Percentiles rank a stretch among this genome's conserved stretches.
phyloP scores from a whole-genome alignment of 78 protist species.

The Cavenderia fasciculata region DNA sequence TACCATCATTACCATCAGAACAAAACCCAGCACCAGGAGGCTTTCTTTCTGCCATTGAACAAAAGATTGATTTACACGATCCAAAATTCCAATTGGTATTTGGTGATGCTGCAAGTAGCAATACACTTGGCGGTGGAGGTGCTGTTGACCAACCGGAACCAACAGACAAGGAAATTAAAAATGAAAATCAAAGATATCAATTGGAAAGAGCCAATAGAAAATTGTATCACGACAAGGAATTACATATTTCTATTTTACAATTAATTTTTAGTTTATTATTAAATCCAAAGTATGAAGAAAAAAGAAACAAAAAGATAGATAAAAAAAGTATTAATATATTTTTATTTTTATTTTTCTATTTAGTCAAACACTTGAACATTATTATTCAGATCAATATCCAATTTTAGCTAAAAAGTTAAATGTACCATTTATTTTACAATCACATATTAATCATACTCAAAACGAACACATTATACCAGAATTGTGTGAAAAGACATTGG shows the following conservation, averaged over 20 bases:
- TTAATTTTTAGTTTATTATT: constrained; percentile 71
- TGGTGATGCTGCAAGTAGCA: constrained; percentile 16
- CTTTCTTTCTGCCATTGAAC: constrained; percentile 30
- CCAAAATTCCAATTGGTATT: constrained; percentile 65
- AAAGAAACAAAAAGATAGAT: neutral
- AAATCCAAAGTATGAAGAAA: constrained; percentile 25
- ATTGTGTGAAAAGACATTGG: constrained; percentile 21
- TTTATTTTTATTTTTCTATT: neutral
- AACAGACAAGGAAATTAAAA: constrained; percentile 31
- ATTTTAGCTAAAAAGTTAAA: constrained; percentile 69
- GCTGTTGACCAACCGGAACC: constrained; percentile 10
- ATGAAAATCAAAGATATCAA: constrained; percentile 37
- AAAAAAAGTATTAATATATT: neutral
- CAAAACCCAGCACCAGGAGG: neutral
- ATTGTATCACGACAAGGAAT: constrained; percentile 74
- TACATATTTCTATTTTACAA: constrained; percentile 71
- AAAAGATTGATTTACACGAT: constrained; percentile 68
- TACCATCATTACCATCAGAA: neutral
- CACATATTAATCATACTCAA: constrained; percentile 74
- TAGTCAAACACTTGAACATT: constrained; percentile 79
- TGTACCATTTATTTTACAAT: constrained; percentile 75
- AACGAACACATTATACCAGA: constrained; percentile 70
- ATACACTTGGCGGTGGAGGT: neutral
- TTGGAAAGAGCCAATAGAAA: constrained; percentile 72
- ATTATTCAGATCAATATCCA: constrained; percentile 82